A percentile compares a stretch with the other conserved stretches of the same genome.
phyloP scores from a whole-genome alignment of 371 early-diverging fungal genomes.

The Mucor lusitanicus region DNA sequence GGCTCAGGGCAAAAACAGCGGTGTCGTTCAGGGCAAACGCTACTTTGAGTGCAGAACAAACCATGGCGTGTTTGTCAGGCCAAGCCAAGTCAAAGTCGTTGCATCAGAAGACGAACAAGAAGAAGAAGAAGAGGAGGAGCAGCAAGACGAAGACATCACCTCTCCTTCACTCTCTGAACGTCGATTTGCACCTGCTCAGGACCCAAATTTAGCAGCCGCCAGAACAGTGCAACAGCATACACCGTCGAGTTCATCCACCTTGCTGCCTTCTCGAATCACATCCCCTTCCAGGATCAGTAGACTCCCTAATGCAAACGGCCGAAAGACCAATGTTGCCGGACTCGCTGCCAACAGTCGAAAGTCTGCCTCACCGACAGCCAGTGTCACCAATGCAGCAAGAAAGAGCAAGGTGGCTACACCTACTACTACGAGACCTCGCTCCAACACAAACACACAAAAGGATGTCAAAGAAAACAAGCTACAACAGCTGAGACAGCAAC shows the following conservation, averaged over 20 bases:
- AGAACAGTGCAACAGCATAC: constrained; percentile 20
- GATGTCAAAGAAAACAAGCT: constrained; percentile 27
- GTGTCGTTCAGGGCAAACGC: constrained; percentile 66
- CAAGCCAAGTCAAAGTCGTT: constrained; percentile 59
- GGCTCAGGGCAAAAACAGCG: constrained; percentile 72
- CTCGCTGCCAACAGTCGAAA: constrained; percentile 2
- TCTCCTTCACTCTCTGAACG: constrained; percentile 6
- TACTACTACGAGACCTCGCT: neutral
- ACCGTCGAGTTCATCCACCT: constrained; percentile 31
- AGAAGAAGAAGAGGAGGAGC: neutral
- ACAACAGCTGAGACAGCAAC: constrained; percentile 23
- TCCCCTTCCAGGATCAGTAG: constrained; percentile 28
- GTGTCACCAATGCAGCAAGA: neutral
- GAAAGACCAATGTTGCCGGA: constrained; percentile 4
- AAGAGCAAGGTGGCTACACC: constrained; percentile 10
- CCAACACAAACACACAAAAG: constrained; percentile 8
- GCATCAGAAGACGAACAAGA: neutral
- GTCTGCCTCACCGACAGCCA: constrained; percentile 16
- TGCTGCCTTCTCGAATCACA: constrained; percentile 32
- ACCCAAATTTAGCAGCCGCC: constrained; percentile 27
- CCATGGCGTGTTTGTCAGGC: constrained; percentile 77
- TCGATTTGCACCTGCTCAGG: constrained; percentile 33
- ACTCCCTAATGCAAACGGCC: constrained; percentile 11
- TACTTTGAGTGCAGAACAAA: constrained; percentile 74
- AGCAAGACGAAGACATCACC: neutral